Evolutionary conservation across 805 yeast species (phyloP).

Genomic region (Scheffersomyces stipitis): DNA sequence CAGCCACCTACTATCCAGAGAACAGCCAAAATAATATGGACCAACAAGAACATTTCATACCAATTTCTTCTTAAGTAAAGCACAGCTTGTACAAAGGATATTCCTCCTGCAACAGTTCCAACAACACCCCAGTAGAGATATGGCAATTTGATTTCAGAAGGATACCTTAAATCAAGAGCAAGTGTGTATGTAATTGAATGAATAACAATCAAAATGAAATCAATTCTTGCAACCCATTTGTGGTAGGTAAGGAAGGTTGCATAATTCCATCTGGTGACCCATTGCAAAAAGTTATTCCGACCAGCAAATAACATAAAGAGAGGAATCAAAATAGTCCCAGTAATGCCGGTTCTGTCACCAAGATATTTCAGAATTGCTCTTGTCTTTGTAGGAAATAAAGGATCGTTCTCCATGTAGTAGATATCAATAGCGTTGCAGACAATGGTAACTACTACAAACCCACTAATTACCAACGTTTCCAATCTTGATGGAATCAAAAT

Average conservation of each 20-base stretch:
- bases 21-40: conserved; percentile 58
- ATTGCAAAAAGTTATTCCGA: conserved; percentile 19
- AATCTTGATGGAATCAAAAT: conserved; percentile 35
- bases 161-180: conserved; percentile 9
- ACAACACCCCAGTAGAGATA: conserved; percentile 29
- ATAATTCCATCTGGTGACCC: conserved; percentile 12
- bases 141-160: conserved; percentile 11
- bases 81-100: conserved; percentile 47
- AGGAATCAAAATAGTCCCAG: conserved; percentile 33
- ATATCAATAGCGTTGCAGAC: conserved; percentile 8
- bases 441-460: conserved; percentile 18
- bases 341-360: conserved; percentile 55
- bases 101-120: conserved; percentile 34
- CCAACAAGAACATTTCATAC: conserved; percentile 54
- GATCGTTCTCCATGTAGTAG: conserved; percentile 11
- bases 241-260: conserved; percentile 19
- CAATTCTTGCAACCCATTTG: conserved; percentile 20
- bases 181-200: conserved; percentile 19
- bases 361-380: conserved; percentile 22
- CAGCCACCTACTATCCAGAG: conserved; percentile 49
- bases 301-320: conserved; percentile 21
- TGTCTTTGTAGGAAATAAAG: conserved; percentile 9
- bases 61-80: conserved; percentile 44
- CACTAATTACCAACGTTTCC: conserved; percentile 29
- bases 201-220: conserved; percentile 13